Conservation (phyloP, 2,329 filamentous ascomycete genomes). For the Paecilomyces variotii region DNA sequence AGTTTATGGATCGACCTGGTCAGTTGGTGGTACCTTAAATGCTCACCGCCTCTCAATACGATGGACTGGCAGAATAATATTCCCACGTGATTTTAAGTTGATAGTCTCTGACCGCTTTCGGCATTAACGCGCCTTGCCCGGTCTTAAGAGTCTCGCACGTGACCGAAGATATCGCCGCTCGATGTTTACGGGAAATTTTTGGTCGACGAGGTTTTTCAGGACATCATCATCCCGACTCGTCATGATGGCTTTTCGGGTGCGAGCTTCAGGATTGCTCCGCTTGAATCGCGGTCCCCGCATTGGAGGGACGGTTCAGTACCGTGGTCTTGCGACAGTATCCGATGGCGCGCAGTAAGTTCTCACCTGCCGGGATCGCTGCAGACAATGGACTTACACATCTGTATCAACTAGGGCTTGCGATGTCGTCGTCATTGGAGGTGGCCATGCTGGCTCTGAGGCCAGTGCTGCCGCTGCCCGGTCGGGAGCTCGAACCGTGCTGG, state of each 20-base stretch:
- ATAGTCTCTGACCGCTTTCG: background rate
- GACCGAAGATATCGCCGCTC: background rate
- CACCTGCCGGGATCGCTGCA: background rate
- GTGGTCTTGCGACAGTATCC: constrained; percentile 33
- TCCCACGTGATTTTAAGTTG: no score
- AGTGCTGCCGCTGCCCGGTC: constrained; percentile 82
- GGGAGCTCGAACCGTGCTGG: constrained; percentile 78
- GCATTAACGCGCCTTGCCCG: background rate
- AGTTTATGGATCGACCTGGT: no score
- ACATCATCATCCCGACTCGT: background rate
- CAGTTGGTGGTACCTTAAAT: no score
- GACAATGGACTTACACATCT: background rate
- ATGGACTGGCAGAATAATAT: background rate
- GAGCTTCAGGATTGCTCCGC: constrained; percentile 19
- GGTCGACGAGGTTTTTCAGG: background rate
- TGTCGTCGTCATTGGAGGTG: constrained; percentile 91
- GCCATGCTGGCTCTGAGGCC: constrained; percentile 91
- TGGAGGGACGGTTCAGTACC: constrained; percentile 12
- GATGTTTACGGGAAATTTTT: background rate
- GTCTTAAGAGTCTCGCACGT: background rate
- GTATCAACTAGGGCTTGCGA: constrained; percentile 59
- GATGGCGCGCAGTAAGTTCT: constrained; percentile 26
- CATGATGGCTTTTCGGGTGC: constrained; percentile 28
- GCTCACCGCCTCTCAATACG: no score
- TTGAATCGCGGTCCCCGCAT: constrained; percentile 18